Evolutionary conservation across 495 filamentous ascomycete species (phyloP).

Genomic region (Ramalina peruviana): DNA sequence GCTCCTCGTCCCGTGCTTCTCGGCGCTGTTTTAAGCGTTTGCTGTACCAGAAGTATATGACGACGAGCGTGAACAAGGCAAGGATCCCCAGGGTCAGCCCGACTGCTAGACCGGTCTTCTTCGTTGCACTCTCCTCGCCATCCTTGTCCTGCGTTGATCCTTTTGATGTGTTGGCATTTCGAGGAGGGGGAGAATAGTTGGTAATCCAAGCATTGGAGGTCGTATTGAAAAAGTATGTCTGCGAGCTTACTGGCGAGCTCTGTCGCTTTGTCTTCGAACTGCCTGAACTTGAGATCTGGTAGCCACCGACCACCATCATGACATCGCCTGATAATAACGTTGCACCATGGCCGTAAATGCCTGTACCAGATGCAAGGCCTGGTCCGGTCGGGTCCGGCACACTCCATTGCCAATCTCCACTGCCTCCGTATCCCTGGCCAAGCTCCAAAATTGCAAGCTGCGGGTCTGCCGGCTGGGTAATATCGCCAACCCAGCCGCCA

Average conservation of each 20-base stretch:
- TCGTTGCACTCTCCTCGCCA: slow-evolving; percentile 21
- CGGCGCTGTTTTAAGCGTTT: slow-evolving; percentile 35
- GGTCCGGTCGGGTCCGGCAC: slow-evolving; percentile 34
- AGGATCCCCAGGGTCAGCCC: slow-evolving; percentile 57
- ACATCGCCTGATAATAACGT: slow-evolving; percentile 70
- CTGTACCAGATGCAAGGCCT: slow-evolving; percentile 35
- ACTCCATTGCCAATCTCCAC: slow-evolving; percentile 60
- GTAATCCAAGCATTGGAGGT: slow-evolving; percentile 58
- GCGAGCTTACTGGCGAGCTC: slow-evolving; percentile 24
- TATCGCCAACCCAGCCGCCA: slow-evolving; percentile 85
- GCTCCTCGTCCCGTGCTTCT: slow-evolving; percentile 34
- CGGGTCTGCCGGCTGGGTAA: slow-evolving; percentile 56
- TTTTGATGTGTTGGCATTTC: not conserved
- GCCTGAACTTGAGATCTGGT: slow-evolving; percentile 42
- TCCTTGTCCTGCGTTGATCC: not conserved
- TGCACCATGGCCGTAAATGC: slow-evolving; percentile 77
- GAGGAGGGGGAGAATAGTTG: slow-evolving; percentile 47
- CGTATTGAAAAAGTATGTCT: slow-evolving; percentile 61
- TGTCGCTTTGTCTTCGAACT: slow-evolving; percentile 26
- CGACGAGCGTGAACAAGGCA: slow-evolving; percentile 33
- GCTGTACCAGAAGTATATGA: slow-evolving; percentile 44
- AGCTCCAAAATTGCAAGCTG: slow-evolving; percentile 66
- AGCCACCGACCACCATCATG: slow-evolving; percentile 83
- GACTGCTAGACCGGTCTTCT: slow-evolving; percentile 56
- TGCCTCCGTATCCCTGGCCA: slow-evolving; percentile 53